phyloP scores from a whole-genome alignment of 2,329 filamentous ascomycete species.

The Nigrospora oryzae region DNA sequence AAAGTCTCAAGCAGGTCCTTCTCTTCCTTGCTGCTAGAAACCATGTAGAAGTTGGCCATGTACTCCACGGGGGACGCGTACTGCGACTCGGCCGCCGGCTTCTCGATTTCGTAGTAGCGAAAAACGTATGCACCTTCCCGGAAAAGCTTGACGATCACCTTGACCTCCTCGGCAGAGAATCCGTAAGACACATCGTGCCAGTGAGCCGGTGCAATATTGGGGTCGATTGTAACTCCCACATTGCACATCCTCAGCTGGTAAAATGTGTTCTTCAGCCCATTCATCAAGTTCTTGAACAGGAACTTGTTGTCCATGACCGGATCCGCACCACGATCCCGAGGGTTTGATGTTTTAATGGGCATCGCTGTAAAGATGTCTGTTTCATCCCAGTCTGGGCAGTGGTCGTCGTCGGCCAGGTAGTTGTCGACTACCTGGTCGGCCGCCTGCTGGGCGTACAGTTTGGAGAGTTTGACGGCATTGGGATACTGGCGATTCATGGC shows the following conservation, averaged over 20 bases:
- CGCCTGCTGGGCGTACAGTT: slow-evolving; percentile 63
- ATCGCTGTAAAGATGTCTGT: slow-evolving; percentile 95
- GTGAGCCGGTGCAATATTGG: slow-evolving; percentile 71
- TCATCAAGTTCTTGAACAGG: slow-evolving; percentile 91
- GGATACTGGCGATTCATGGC: slow-evolving; percentile 95
- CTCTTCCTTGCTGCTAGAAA: slow-evolving; percentile 89
- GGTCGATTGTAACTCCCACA: slow-evolving; percentile 62
- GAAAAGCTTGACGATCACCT: slow-evolving; percentile 94
- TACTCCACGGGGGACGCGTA: slow-evolving; percentile 82
- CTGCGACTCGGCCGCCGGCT: slow-evolving; percentile 61
- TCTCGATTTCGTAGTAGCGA: slow-evolving; percentile 90
- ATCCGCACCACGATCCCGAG: slow-evolving; percentile 79
- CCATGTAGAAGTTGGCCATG: slow-evolving; percentile 90
- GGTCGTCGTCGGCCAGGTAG: slow-evolving; percentile 74
- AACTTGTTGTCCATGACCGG: slow-evolving; percentile 97
- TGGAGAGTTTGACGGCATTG: slow-evolving; percentile 90
- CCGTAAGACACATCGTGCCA: slow-evolving; percentile 96
- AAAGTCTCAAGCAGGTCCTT: slow-evolving; percentile 97
- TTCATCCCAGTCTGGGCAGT: slow-evolving; percentile 89
- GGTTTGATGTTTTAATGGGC: slow-evolving; percentile 91
- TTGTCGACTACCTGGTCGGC: slow-evolving; percentile 58
- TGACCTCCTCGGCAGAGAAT: slow-evolving; percentile 94
- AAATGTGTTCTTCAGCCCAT: slow-evolving; percentile 92
- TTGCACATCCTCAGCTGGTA: slow-evolving; percentile 92
- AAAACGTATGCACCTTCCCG: slow-evolving; percentile 94